Percentiles rank a stretch among this genome's conserved stretches.
These are phyloP conservation scores for Pyrenophora teres DNA, from an alignment of 2,329 filamentous ascomycete species.

Conservation along the genomic window DNA sequence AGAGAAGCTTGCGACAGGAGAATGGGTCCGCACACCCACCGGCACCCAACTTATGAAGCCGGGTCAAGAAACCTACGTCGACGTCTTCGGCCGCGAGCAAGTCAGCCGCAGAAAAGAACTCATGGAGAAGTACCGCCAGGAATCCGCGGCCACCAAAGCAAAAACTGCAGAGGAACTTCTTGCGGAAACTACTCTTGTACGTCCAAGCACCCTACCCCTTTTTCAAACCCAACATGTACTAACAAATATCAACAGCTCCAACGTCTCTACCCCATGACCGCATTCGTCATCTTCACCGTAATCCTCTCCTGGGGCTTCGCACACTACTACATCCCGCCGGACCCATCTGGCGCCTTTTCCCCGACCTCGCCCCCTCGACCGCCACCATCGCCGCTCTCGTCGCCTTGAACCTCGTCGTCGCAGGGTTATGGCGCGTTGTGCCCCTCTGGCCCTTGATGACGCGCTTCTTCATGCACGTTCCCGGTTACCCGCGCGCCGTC, in stretches of 20 bases:
- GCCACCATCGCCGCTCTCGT: constrained; percentile 64
- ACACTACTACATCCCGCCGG: constrained; percentile 41
- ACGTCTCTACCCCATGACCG: constrained; percentile 45
- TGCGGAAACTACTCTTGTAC: constrained; percentile 41
- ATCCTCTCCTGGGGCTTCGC: constrained; percentile 35
- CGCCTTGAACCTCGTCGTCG: constrained; percentile 62
- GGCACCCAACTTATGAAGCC: constrained; percentile 45
- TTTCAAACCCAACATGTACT: not conserved
- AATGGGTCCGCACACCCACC: constrained; percentile 40
- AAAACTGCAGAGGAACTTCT: constrained; percentile 35
- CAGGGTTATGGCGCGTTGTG: constrained; percentile 62
- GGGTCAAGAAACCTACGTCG: constrained; percentile 40
- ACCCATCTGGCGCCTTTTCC: constrained; percentile 39
- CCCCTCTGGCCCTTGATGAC: constrained; percentile 70
- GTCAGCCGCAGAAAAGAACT: constrained; percentile 38
- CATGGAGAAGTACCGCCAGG: constrained; percentile 33
- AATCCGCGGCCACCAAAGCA: constrained; percentile 27
- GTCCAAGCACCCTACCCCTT: no score
- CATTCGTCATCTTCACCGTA: constrained; percentile 37
- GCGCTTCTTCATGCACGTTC: constrained; percentile 56
- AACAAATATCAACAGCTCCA: constrained; percentile 25
- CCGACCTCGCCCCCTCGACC: constrained; percentile 39
- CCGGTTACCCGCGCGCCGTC: constrained; percentile 63
- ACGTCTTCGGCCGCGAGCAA: constrained; percentile 41
- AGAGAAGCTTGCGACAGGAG: constrained; percentile 39